Evolutionary conservation across 2,329 filamentous ascomycete genomes (phyloP), one percentile per base, ranked within the genome.

Genomic region (Fusarium sp.): DNA sequence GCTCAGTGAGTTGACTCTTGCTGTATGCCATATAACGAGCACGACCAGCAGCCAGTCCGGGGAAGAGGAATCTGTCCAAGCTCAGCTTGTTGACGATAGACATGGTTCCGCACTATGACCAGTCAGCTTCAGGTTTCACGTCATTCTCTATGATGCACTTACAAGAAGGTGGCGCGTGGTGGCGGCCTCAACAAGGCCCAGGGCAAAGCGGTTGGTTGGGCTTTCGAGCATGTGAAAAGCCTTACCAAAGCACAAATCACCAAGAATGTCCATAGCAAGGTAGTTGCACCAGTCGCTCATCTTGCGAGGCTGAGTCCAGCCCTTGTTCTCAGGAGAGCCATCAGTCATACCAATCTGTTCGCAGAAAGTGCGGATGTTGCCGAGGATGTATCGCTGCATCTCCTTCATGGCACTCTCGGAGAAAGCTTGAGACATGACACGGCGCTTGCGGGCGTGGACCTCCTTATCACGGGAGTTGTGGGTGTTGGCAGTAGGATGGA

Each of bases 21-120:
- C 89, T 91, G 80, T 92, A 92, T 54, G 86, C 85, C 86, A 93
- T 91, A 77, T 93, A 93, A 64, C 87, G 85, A 76, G 87, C 90
- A 5, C 91, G 87, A 45, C 90, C 89, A 25, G 85, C 86, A 13
- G 91, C 89, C 65, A 93, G 87, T 60, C 85, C 86, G 61, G 84
- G 88, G 79, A 93, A 92, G 55, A 93, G 83, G 62, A 92, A 77
- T 76, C 88, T 89, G 78, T 92, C 91, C 32, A 93, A 82, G 65
- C 87, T 86, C 74, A 91, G 86, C 68, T 85, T 87, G 77, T 91
- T 86, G 52, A 93, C 83, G 14, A 91, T 83, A 67, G 91, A 90
- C 87, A 92, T 92, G 11, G 91, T 90, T 44, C 91, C 91, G 77
- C 90, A 92, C 88, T 91, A n/a, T 12, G 34, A 62, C 7, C 57